phyloP scores from a whole-genome alignment of 176 grass and related monocot species.

The Saccharum officinarum region DNA sequence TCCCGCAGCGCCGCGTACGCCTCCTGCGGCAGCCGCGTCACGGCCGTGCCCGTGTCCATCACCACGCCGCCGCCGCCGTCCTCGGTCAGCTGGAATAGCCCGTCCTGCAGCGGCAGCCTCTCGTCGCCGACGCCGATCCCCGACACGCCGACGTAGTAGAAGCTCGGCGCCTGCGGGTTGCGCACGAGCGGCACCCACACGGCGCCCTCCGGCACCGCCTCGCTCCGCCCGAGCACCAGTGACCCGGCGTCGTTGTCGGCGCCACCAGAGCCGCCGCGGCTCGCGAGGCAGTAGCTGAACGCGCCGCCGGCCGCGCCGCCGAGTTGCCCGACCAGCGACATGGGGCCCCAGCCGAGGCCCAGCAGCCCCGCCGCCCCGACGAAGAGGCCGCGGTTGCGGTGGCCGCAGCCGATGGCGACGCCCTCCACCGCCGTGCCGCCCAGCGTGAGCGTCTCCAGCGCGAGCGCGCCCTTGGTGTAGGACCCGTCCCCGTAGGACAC shows the following conservation, averaged over 20 bases:
- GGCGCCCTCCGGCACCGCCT: slow-evolving; percentile 74
- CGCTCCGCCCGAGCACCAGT: slow-evolving; percentile 63
- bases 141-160: slow-evolving; percentile 83
- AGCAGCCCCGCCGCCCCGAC: slow-evolving; percentile 63
- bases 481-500: slow-evolving; percentile 87
- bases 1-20: slow-evolving; percentile 70
- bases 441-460: slow-evolving; percentile 84
- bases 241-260: slow-evolving; percentile 40
- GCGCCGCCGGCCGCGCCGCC: slow-evolving; percentile 68
- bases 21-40: slow-evolving; percentile 54
- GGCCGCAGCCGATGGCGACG: slow-evolving; percentile 89
- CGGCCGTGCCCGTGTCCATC: slow-evolving; percentile 94
- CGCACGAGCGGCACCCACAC: slow-evolving; percentile 90
- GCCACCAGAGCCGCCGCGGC: slow-evolving; percentile 27
- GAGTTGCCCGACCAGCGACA: slow-evolving; percentile 83
- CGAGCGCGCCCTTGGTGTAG: slow-evolving; percentile 69
- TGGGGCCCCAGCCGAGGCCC: slow-evolving; percentile 90
- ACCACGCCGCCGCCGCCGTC: slow-evolving; percentile 77
- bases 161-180: slow-evolving; percentile 68
- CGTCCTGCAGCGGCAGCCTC: slow-evolving; percentile 47
- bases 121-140: slow-evolving; percentile 74
- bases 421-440: slow-evolving; percentile 45
- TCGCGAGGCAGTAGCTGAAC: slow-evolving; percentile 91
- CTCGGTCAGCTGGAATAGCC: slow-evolving; percentile 69
- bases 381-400: slow-evolving; percentile 85